Evolutionary conservation across 441 rosid genomes (phyloP).

Genomic region (Arabidopsis lyrata): DNA sequence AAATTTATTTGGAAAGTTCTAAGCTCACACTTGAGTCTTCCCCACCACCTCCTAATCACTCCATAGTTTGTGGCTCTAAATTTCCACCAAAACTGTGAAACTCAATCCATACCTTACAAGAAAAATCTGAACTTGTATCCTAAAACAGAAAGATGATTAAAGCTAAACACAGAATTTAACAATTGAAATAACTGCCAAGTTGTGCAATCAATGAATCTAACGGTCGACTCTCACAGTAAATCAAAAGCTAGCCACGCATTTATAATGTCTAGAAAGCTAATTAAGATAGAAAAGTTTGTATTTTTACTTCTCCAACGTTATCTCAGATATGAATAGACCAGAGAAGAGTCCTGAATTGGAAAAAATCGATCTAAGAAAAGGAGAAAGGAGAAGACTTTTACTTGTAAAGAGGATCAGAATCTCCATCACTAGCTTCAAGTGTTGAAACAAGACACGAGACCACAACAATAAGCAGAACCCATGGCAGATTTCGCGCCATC

Average conservation of each 20-base stretch:
- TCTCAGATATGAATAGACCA: background rate
- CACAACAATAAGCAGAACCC: slow-evolving; percentile 47
- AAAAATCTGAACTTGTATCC: slow-evolving; percentile 6
- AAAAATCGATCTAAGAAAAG: slow-evolving; percentile 18
- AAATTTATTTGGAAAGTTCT: slow-evolving; percentile 29
- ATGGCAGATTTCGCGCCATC: slow-evolving; percentile 55
- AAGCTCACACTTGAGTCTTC: slow-evolving; percentile 2
- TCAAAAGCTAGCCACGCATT: slow-evolving; percentile 13
- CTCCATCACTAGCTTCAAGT: slow-evolving; percentile 72
- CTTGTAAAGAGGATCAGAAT: slow-evolving; percentile 82
- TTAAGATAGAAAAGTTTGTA: background rate
- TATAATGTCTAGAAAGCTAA: background rate
- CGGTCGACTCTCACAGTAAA: slow-evolving; percentile 30
- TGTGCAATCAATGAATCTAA: slow-evolving; percentile 23
- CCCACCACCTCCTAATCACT: slow-evolving; percentile 30
- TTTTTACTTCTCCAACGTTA: background rate
- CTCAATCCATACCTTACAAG: slow-evolving; percentile 15
- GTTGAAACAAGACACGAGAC: slow-evolving; percentile 43
- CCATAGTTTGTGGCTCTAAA: slow-evolving; percentile 22
- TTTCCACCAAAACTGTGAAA: slow-evolving; percentile 11
- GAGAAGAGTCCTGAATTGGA: background rate
- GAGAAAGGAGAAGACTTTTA: slow-evolving; percentile 33
- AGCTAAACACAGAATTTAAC: slow-evolving; percentile 1
- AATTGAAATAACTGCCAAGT: background rate
- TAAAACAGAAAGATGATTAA: background rate